A percentile compares a stretch with the other conserved stretches of the same genome.
Evolutionary conservation across 1,284 basidiomycete species (phyloP).

Genomic region (Tilletia setariae): DNA sequence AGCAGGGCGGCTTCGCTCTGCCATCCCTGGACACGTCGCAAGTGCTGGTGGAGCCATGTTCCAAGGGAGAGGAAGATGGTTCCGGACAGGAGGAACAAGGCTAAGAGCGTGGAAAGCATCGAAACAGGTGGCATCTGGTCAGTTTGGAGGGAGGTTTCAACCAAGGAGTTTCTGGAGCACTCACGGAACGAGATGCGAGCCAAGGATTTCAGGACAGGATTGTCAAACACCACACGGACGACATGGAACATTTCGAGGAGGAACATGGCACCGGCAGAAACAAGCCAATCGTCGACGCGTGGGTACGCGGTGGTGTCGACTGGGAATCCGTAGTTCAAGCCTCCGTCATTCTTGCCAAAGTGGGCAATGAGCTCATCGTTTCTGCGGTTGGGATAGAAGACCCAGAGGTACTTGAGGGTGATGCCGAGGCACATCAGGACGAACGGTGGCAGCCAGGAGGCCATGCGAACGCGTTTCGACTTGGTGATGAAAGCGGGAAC

Average conservation of each 20-base stretch:
- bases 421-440: constrained; percentile 25
- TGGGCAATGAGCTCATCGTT: constrained; percentile 31
- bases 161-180: neutral
- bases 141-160: too few relatives aligned
- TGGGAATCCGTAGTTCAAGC: constrained; percentile 28
- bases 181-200: constrained; percentile 31
- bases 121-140: too few relatives aligned
- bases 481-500: constrained; percentile 1
- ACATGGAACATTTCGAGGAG: constrained; percentile 32
- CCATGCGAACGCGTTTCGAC: constrained; percentile 14
- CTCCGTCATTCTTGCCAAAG: constrained; percentile 31
- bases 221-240: constrained; percentile 19
- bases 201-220: constrained; percentile 20
- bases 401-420: constrained; percentile 41
- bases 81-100: constrained; percentile 35
- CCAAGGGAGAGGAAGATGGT: constrained; percentile 38
- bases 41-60: constrained; percentile 23
- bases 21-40: constrained; percentile 22
- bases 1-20: constrained; percentile 21
- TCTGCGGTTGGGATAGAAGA: constrained; percentile 22
- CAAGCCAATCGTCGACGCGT: constrained; percentile 41
- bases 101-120: neutral
- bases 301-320: constrained; percentile 26
- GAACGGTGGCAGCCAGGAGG: constrained; percentile 24
- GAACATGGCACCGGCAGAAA: constrained; percentile 30